phyloP scores from a whole-genome alignment of 371 early-diverging fungal species.

The Apophysomyces ossiformis region DNA sequence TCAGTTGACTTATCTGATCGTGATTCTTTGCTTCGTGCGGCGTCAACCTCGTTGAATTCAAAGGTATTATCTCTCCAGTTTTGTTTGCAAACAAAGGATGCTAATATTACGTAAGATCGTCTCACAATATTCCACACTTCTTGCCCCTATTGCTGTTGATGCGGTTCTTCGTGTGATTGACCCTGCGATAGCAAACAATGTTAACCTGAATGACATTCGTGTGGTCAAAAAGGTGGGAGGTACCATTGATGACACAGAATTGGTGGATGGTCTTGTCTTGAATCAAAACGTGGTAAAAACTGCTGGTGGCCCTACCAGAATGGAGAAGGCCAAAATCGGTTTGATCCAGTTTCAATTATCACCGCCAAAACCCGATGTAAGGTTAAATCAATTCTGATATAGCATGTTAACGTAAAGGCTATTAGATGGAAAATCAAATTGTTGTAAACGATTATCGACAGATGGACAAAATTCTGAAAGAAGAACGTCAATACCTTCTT shows the following conservation, averaged over 20 bases:
- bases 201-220: slow-evolving; percentile 93
- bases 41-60: slow-evolving; percentile 95
- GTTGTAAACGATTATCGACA: slow-evolving; percentile 97
- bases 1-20: slow-evolving; percentile 84
- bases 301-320: slow-evolving; percentile 90
- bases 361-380: slow-evolving; percentile 95
- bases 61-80: slow-evolving; percentile 62
- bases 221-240: slow-evolving; percentile 97
- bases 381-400: background rate
- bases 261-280: slow-evolving; percentile 91
- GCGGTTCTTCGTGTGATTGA: slow-evolving; percentile 93
- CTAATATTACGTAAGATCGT: slow-evolving; percentile 66
- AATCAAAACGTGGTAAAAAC: slow-evolving; percentile 85
- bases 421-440: slow-evolving; percentile 96
- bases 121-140: slow-evolving; percentile 89
- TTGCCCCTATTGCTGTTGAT: slow-evolving; percentile 97
- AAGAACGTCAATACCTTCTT: slow-evolving; percentile 97
- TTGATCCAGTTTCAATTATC: slow-evolving; percentile 98
- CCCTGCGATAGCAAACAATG: slow-evolving; percentile 78
- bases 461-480: slow-evolving; percentile 99
- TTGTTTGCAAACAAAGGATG: too few relatives aligned
- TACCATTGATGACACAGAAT: slow-evolving; percentile 95
- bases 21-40: slow-evolving; percentile 89
- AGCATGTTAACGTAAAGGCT: background rate
- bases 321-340: slow-evolving; percentile 97